Evolutionary conservation across 768 basidiomycete genomes (phyloP).

Genomic region (Mycena olivaceomarginata): DNA sequence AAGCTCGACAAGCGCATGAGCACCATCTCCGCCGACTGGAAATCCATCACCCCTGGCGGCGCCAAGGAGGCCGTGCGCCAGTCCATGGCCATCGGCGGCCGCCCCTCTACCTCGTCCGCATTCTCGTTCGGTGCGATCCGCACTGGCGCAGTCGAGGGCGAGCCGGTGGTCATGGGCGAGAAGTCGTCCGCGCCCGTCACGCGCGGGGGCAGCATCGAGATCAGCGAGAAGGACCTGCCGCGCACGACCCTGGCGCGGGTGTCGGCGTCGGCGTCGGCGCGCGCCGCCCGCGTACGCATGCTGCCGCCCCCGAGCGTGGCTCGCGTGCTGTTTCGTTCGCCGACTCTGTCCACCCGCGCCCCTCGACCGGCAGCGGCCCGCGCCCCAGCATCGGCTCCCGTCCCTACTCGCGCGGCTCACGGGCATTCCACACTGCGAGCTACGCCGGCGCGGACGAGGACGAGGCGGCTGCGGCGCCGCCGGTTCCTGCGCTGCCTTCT

Average conservation of each 20-base stretch:
- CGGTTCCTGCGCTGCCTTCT: slow-evolving; percentile 59
- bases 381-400: slow-evolving; percentile 38
- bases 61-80: slow-evolving; percentile 85
- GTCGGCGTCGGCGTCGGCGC: slow-evolving; percentile 71
- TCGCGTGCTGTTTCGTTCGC: slow-evolving; percentile 73
- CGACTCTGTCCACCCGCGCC: slow-evolving; percentile 59
- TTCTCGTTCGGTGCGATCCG: slow-evolving; percentile 79
- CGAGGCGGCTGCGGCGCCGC: slow-evolving; percentile 47
- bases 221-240: slow-evolving; percentile 46
- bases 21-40: slow-evolving; percentile 88
- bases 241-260: slow-evolving; percentile 61
- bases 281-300: slow-evolving; percentile 55
- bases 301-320: slow-evolving; percentile 59
- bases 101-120: slow-evolving; percentile 49
- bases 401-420: slow-evolving; percentile 49
- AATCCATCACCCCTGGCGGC: slow-evolving; percentile 80
- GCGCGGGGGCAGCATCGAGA: slow-evolving; percentile 57
- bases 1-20: slow-evolving; percentile 90
- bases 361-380: slow-evolving; percentile 47
- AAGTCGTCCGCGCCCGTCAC: slow-evolving; percentile 44
- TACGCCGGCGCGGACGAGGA: slow-evolving; percentile 22
- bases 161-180: slow-evolving; percentile 60
- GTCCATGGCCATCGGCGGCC: slow-evolving; percentile 72
- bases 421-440: slow-evolving; percentile 64
- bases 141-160: slow-evolving; percentile 63